Evolutionary conservation across 2,329 filamentous ascomycete genomes (phyloP), one percentile per base, ranked within the genome.

Genomic region (Apiospora pterosperma): DNA sequence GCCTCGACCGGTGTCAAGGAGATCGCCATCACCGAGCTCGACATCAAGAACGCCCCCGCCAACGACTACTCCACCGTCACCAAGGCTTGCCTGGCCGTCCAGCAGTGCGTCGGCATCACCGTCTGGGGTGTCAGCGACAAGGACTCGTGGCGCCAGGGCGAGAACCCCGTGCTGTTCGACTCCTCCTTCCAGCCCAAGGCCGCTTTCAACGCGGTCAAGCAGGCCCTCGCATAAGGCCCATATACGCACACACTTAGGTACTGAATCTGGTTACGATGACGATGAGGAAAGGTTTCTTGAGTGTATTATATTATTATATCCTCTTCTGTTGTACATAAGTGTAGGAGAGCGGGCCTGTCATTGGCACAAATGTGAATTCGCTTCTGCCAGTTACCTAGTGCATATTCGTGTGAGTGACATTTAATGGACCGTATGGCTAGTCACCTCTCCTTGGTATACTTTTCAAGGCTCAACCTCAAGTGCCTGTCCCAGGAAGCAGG

Each of bases 61-160:
- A 68, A 73, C 31, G 83, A 85, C 69, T 85, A 84, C 65, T 67
- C 77, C 42, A 77, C 76, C 34, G 71, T 74, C 55, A 72, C 74
- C 63, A 77, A 80, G 16, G 83, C 81, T 14, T 86, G 84, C 67
- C 69, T 83, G 59, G 74, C 77, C 38, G 71, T 81, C 21, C 36
- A 71, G 12, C 83, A 81, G 67, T 86, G 83, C 69, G 77, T 85
- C 4, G 84, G 84, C 65, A 78, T 85, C 65, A 85, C 83, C 2
- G 79, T 82, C 10, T 85, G 84, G 68, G 68, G 68, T 21, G 84
- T 89, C 62, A 86, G 81, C 62, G 89, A 91, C 76, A 88, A 85
- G 3, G 84, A 91, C 65, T 91, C 88, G 7, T 82, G 80, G 80
- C 85, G 88, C 79, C 90, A 89, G 74, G 81, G 91, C 34, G 89